These are phyloP conservation scores for Fusarium graminum DNA, from an alignment of 2,329 filamentous ascomycete species.

Conservation along the genomic window DNA sequence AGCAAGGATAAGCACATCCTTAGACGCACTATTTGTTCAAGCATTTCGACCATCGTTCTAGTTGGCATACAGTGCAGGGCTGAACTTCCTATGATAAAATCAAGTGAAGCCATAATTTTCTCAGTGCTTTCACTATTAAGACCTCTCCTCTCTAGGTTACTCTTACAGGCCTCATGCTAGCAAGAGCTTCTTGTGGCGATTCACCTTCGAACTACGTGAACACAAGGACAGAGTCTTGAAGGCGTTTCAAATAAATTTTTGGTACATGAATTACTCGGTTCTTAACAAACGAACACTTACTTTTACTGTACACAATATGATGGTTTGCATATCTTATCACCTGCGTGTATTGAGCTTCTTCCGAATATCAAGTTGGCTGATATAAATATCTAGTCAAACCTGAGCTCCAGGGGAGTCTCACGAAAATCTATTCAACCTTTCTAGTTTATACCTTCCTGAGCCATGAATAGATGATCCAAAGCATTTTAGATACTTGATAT, in stretches of 20 bases:
- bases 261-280: background rate
- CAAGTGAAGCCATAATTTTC: background rate
- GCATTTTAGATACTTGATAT: background rate
- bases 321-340: background rate
- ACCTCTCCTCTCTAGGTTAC: background rate
- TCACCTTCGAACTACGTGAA: background rate
- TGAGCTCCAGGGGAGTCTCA: background rate
- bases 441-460: background rate
- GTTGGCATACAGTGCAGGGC: background rate
- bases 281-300: background rate
- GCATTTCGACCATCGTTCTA: background rate
- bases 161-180: background rate
- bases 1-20: background rate
- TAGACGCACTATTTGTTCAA: background rate
- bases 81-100: background rate
- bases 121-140: background rate
- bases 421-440: background rate
- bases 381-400: background rate
- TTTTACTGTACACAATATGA: background rate
- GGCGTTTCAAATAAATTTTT: background rate
- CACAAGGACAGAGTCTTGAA: background rate
- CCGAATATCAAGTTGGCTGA: background rate
- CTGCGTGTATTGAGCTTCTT: background rate
- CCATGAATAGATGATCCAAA: background rate
- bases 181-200: background rate